A percentile compares a stretch with the other conserved stretches of the same genome.
Evolutionary conservation across 1,139 yeast genomes (phyloP).

Genomic region (Nakaseomyces delphensis): DNA sequence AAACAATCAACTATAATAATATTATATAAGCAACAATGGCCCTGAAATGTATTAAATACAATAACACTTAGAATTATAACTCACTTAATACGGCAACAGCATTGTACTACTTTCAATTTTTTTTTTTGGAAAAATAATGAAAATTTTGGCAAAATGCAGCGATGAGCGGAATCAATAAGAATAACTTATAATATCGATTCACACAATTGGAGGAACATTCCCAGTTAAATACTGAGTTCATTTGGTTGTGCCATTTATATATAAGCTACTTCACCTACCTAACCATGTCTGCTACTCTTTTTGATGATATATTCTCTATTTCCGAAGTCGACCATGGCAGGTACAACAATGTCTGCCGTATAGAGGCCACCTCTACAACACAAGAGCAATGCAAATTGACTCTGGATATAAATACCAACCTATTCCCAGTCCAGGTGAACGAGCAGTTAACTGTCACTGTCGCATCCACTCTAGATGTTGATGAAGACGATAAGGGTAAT

Average conservation of each 20-base stretch:
- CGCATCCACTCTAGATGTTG: constrained; percentile 61
- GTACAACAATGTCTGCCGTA: constrained; percentile 86
- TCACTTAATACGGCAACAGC: not conserved
- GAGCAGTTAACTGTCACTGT: constrained; percentile 83
- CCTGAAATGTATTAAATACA: too few species aligned
- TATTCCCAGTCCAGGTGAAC: constrained; percentile 73
- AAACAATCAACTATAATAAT: too few species aligned
- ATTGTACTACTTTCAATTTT: too few species aligned
- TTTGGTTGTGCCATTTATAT: not conserved
- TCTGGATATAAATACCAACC: constrained; percentile 84
- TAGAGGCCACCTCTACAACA: constrained; percentile 81
- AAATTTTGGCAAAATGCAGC: not conserved
- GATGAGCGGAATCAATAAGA: not conserved
- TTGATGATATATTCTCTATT: constrained; percentile 88
- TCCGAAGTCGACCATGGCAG: constrained; percentile 81
- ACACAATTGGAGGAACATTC: too few species aligned
- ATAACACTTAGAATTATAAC: too few species aligned
- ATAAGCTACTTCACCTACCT: constrained; percentile 1
- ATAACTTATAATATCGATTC: too few species aligned
- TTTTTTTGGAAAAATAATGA: not conserved
- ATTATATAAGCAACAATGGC: too few species aligned
- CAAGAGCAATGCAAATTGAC: constrained; percentile 77
- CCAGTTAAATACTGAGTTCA: too few species aligned
- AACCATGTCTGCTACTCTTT: constrained; percentile 69
- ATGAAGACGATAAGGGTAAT: constrained; percentile 49